Base-by-base conservation (phyloP, 1,139 yeast species). In the Pneumocystis wakefieldiae region DNA sequence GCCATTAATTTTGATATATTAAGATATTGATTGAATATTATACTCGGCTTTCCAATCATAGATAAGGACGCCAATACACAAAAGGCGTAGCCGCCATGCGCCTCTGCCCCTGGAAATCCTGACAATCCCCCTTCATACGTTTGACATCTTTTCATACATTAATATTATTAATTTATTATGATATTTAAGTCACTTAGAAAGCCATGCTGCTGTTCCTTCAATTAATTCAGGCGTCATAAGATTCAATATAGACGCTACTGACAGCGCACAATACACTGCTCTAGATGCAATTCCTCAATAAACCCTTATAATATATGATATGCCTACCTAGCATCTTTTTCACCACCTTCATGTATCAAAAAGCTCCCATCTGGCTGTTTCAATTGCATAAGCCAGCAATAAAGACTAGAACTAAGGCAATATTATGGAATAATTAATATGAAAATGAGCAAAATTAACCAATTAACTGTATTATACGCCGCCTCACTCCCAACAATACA, bases 51-150 rank as follows among this genome's bases (percentile, higher is more conserved):
- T 64, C 77, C 77, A 36, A 82, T 70, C 2, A 85, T 69, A 67
- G 83, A 80, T 60, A 87, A 76, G 12, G 87, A 80, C 0, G 96
- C 96, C 8, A 88, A 75, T 0, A 92, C 95, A 76, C 98, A 92
- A 71, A 82, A 94, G 0, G 97, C 83, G 73, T 92, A 92, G 0
- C 98, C 99, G 1, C 97, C 98, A 72, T 94, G 99, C 0, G 97
- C 97, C 73, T 94, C 99, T 62, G 87, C 85, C 10, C 76, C 76
- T 0, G 95, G 91, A 12, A 78, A 77, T 0, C 95, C 96, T 1
- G 92, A 87, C 74, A 91, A 87, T 0, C 98, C 98, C 32, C 99
- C 98, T 74, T 94, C 98, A 73, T 81, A 91, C 0, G 95, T 87
- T 73, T 92, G 98, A 69, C 97, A 89, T 12, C 72, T 68, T 0